Evolutionary conservation across 495 filamentous ascomycete genomes (phyloP).

Genomic region (Penicillium atrosanguineum): DNA sequence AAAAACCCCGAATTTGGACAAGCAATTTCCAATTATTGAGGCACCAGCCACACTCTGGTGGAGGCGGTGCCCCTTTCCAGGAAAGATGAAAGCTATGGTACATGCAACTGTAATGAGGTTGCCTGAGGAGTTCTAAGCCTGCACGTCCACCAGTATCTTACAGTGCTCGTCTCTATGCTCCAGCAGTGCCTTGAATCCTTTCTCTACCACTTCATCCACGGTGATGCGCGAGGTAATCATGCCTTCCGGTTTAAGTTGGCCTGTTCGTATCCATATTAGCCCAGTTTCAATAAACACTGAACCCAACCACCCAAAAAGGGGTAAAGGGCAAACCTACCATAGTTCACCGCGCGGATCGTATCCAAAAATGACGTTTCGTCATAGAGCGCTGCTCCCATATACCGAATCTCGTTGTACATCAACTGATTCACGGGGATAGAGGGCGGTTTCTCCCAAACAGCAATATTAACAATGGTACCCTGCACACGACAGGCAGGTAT

Average conservation of each 20-base stretch:
- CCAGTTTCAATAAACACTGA: background rate
- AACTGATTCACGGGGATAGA: conserved; percentile 48
- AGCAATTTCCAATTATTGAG: background rate
- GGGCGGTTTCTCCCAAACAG: conserved; percentile 57
- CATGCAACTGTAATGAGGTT: background rate
- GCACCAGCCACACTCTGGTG: background rate
- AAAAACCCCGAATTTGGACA: background rate
- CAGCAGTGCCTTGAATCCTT: conserved; percentile 55
- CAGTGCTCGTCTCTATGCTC: conserved; percentile 56
- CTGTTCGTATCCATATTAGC: conserved; percentile 21
- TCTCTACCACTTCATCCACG: conserved; percentile 54
- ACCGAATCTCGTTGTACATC: conserved; percentile 45
- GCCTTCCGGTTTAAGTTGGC: conserved; percentile 48
- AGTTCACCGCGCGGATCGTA: conserved; percentile 52
- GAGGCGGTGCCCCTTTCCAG: background rate
- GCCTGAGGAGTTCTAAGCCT: background rate
- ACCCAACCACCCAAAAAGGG: background rate
- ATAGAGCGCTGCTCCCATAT: conserved; percentile 53
- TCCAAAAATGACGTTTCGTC: conserved; percentile 52
- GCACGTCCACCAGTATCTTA: conserved; percentile 31
- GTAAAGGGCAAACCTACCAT: background rate
- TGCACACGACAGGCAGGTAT: conserved; percentile 47
- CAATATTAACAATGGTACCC: conserved; percentile 61
- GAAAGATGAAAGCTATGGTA: background rate
- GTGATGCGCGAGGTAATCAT: conserved; percentile 60